These are phyloP conservation scores for Mangifera indica DNA, from an alignment of 345 rosid species.

Conservation along the genomic window DNA sequence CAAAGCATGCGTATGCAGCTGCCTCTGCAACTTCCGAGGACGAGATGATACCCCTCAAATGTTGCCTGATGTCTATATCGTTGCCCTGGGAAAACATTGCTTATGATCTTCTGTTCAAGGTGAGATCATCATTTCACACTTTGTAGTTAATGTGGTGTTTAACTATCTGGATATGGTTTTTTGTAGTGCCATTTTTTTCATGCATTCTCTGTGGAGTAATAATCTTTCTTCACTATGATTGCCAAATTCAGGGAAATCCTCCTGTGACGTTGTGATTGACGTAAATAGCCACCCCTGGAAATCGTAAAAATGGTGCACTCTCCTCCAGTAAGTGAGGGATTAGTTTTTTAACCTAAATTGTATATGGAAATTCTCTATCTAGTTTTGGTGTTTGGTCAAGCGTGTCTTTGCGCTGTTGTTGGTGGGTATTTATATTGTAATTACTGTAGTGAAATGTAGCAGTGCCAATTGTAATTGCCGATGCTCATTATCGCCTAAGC, in stretches of 20 bases:
- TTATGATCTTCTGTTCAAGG: conserved; percentile 92
- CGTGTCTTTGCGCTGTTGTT: background rate
- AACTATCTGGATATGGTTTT: background rate
- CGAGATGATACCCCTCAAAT: conserved; percentile 89
- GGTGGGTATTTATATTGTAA: background rate
- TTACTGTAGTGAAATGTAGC: background rate
- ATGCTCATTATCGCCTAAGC: too few relatives aligned
- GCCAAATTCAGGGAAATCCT: conserved; percentile 55
- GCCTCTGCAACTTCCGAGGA: conserved; percentile 73
- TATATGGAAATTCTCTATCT: background rate
- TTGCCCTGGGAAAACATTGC: conserved; percentile 97
- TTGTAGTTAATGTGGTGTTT: background rate
- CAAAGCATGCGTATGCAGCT: conserved; percentile 92
- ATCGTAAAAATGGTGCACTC: background rate
- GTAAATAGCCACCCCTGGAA: background rate
- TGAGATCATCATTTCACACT: conserved; percentile 25
- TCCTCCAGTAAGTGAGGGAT: conserved; percentile 11
- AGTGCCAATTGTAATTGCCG: background rate
- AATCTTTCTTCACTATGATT: conserved; percentile 3
- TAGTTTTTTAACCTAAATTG: background rate
- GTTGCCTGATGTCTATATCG: conserved; percentile 93
- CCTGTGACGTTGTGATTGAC: conserved; percentile 55
- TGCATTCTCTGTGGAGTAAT: conserved; percentile 10
- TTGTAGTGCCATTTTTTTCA: background rate
- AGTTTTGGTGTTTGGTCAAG: background rate